phyloP scores from a whole-genome alignment of 192 early-diverging fungal genomes.

The Gamsiella multidivaricata region DNA sequence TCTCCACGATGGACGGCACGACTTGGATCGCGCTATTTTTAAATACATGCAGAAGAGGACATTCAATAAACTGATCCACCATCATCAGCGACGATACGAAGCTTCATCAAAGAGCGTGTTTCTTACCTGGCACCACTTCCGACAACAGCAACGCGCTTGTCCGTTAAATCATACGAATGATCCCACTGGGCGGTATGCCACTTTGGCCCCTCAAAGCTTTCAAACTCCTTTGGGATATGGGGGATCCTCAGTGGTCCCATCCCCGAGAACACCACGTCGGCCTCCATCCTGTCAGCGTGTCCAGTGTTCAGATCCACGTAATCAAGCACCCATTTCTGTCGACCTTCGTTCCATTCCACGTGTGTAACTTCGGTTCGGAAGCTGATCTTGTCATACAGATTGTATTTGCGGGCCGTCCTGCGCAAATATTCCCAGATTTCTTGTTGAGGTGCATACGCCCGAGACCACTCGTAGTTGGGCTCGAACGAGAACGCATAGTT shows the following conservation, averaged over 20 bases:
- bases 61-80: neutral
- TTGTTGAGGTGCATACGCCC: conserved; percentile 39
- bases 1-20: conserved; percentile 42
- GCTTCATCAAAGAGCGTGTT: no score
- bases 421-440: conserved; percentile 59
- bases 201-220: conserved; percentile 43
- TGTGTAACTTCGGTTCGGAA: conserved; percentile 54
- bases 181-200: conserved; percentile 53
- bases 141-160: conserved; percentile 31
- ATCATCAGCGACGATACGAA: neutral
- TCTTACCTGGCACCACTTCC: conserved; percentile 48
- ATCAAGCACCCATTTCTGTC: conserved; percentile 47
- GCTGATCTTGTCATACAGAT: conserved; percentile 49
- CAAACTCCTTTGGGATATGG: conserved; percentile 55
- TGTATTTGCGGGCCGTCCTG: conserved; percentile 45
- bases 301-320: conserved; percentile 24
- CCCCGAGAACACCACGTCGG: conserved; percentile 52
- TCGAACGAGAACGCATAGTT: conserved; percentile 57
- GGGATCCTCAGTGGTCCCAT: conserved; percentile 62
- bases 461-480: conserved; percentile 56
- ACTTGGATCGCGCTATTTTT: conserved; percentile 37
- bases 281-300: conserved; percentile 1
- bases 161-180: conserved; percentile 29
- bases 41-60: neutral
- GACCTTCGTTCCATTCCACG: conserved; percentile 41